These are phyloP conservation scores for Quercus phellos DNA, from an alignment of 331 rosid genomes.

Conservation along the genomic window DNA sequence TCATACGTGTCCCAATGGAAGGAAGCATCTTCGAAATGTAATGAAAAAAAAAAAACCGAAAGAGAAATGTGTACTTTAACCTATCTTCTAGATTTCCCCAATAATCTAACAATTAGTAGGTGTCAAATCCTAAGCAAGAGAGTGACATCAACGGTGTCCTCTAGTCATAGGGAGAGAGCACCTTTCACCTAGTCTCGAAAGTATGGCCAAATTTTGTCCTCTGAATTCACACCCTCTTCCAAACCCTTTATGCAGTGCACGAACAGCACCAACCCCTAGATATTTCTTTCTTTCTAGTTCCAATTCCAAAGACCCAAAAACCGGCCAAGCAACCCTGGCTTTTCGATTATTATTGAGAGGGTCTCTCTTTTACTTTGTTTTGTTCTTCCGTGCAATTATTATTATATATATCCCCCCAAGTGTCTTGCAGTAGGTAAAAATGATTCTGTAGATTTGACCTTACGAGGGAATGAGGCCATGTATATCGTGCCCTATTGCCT, in stretches of 20 bases:
- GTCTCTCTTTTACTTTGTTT: too few relatives aligned
- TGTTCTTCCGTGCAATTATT: too few relatives aligned
- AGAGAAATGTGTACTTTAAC: neutral
- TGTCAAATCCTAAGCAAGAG: slow-evolving; percentile 1
- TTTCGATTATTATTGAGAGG: neutral
- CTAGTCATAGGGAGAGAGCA: neutral
- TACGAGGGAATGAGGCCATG: slow-evolving; percentile 25
- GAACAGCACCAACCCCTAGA: slow-evolving; percentile 28
- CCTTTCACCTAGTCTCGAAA: neutral
- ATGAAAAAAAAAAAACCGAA: neutral
- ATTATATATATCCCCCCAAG: too few relatives aligned
- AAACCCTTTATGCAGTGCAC: slow-evolving; percentile 8
- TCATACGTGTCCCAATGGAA: too few relatives aligned
- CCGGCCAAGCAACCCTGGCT: neutral
- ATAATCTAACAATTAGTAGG: neutral
- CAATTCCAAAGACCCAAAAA: neutral
- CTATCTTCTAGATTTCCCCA: neutral
- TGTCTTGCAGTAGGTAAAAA: neutral
- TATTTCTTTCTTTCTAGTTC: too few relatives aligned
- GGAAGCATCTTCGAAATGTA: too few relatives aligned
- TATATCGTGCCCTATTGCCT: slow-evolving; percentile 5
- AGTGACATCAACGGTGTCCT: neutral
- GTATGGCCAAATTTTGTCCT: neutral
- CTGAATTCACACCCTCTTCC: slow-evolving; percentile 14
- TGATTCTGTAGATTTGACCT: slow-evolving; percentile 40